Conservation (phyloP, 163 green algal species). For the Trebouxia gelatinosa region DNA sequence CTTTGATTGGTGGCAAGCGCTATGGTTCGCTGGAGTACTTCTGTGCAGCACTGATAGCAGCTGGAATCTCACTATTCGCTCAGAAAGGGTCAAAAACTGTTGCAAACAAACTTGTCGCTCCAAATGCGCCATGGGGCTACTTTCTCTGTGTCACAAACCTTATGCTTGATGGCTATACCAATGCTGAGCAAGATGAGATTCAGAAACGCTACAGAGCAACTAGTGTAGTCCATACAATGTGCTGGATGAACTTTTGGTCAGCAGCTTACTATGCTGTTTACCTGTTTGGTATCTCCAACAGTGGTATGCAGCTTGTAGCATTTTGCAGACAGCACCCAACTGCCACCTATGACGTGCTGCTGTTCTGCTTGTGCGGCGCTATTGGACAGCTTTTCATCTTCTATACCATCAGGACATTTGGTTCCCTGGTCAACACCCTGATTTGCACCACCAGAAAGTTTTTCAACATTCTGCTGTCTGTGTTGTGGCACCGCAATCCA, state of each 20-base stretch:
- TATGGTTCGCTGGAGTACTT: conserved; percentile 89
- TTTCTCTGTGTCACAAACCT: conserved; percentile 87
- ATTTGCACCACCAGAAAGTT: conserved; percentile 99
- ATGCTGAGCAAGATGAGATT: conserved; percentile 86
- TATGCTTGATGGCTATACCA: conserved; percentile 92
- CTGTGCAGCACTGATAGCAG: conserved; percentile 83
- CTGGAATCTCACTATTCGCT: conserved; percentile 80
- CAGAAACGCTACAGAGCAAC: conserved; percentile 71
- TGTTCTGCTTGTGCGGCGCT: conserved; percentile 95
- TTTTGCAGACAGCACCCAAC: conserved; percentile 82
- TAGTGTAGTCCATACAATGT: conserved; percentile 92
- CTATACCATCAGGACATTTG: conserved; percentile 92
- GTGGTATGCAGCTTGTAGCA: conserved; percentile 42
- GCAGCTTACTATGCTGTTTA: conserved; percentile 78
- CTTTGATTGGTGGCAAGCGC: conserved; percentile 77
- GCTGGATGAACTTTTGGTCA: conserved; percentile 97
- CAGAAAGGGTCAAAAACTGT: conserved; percentile 58
- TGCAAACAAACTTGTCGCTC: conserved; percentile 69
- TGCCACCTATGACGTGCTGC: conserved; percentile 73
- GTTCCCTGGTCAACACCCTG: conserved; percentile 86
- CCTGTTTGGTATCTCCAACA: conserved; percentile 69
- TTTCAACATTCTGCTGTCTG: conserved; percentile 95
- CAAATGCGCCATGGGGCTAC: conserved; percentile 92
- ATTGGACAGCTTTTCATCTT: conserved; percentile 99
- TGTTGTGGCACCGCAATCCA: conserved; percentile 80